A percentile compares a stretch with the other conserved stretches of the same genome.
Evolutionary conservation across 345 rosid genomes (phyloP).

Genomic region (Melaleuca quinquenervia): DNA sequence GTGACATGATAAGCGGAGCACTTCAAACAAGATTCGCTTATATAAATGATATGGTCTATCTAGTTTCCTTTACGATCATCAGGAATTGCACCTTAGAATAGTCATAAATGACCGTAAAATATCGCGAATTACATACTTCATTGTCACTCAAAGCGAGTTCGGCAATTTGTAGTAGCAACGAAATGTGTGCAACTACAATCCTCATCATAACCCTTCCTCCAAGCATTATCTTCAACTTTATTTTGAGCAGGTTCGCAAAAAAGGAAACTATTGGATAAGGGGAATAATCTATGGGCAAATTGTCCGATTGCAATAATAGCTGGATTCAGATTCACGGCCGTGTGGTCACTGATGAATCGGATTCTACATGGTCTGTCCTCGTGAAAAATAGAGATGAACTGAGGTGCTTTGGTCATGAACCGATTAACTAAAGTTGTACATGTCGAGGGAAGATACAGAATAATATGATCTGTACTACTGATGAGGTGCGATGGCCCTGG

Average conservation of each 20-base stretch:
- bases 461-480: neutral
- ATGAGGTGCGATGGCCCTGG: neutral
- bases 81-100: neutral
- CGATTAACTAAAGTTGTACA: neutral
- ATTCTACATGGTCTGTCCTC: neutral
- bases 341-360: neutral
- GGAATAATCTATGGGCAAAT: neutral
- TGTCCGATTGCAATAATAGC: neutral
- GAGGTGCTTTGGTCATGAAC: neutral
- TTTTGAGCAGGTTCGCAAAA: neutral
- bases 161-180: neutral
- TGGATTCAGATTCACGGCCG: neutral
- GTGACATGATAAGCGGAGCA: neutral
- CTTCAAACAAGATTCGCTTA: neutral
- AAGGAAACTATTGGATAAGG: neutral
- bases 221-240: neutral
- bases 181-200: neutral
- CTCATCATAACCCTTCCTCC: neutral
- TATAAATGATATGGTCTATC: neutral
- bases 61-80: neutral
- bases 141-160: neutral
- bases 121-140: neutral
- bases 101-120: neutral
- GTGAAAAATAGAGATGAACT: neutral
- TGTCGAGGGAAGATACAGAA: neutral